Conservation (phyloP, 345 rosid genomes). For the Dipteronia dyeriana region DNA sequence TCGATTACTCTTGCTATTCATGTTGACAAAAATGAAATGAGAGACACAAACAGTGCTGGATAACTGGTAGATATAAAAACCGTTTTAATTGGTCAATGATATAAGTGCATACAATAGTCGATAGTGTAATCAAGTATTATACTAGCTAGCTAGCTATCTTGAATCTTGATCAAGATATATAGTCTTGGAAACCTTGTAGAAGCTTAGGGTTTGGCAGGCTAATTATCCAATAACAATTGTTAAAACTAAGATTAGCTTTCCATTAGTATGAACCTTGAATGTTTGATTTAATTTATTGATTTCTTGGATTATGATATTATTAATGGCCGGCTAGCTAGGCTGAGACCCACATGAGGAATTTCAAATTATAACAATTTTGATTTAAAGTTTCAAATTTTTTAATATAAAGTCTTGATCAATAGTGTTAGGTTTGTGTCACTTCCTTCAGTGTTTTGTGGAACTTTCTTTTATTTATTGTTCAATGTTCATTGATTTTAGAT, state of each 20-base stretch:
- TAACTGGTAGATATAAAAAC: constrained; percentile 19
- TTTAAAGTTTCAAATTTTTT: background rate
- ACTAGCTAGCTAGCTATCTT: background rate
- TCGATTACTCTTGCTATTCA: too few species aligned
- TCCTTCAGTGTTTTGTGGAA: constrained; percentile 3
- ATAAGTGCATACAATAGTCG: background rate
- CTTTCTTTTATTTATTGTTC: background rate
- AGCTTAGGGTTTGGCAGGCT: background rate
- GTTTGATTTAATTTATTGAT: constrained; percentile 10
- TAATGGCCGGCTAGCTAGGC: constrained; percentile 18
- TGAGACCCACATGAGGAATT: constrained; percentile 21
- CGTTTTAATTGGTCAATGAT: background rate
- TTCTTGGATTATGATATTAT: background rate
- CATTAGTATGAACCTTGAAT: background rate
- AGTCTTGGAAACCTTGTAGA: background rate
- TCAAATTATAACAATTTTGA: background rate
- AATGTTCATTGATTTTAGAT: background rate
- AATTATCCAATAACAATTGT: background rate
- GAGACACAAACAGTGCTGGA: background rate
- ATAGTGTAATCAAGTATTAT: background rate
- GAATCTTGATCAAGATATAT: too few species aligned
- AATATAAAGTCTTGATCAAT: background rate
- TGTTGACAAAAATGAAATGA: too few species aligned
- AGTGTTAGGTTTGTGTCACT: constrained; percentile 29
- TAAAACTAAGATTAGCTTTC: background rate